phyloP scores from a whole-genome alignment of 2,329 filamentous ascomycete species.

The Beauveria brongniartii region DNA sequence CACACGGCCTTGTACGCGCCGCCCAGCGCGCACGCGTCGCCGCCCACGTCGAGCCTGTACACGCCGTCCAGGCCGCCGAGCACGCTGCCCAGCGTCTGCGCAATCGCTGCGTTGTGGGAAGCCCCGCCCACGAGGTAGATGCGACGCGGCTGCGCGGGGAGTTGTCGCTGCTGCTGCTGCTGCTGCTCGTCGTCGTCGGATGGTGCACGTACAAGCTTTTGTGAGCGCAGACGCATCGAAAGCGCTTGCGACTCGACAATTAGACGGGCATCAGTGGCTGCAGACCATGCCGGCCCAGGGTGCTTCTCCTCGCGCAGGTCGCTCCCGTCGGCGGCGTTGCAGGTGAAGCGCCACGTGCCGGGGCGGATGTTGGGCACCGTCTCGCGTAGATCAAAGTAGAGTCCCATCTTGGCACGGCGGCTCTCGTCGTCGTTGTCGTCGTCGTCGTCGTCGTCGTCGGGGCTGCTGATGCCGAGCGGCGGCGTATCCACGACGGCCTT shows the following conservation, averaged over 20 bases:
- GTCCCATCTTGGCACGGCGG: constrained; percentile 64
- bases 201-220: constrained; percentile 59
- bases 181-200: no score
- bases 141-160: constrained; percentile 78
- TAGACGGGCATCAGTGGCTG: constrained; percentile 65
- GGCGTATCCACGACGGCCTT: constrained; percentile 57
- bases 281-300: constrained; percentile 32
- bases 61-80: constrained; percentile 85
- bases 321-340: constrained; percentile 43
- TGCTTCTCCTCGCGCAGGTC: constrained; percentile 31
- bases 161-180: constrained; percentile 21
- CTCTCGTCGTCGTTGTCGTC: constrained; percentile 19
- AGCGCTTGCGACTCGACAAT: constrained; percentile 96
- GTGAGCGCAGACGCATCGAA: constrained; percentile 78
- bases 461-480: constrained; percentile 52
- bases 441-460: no score
- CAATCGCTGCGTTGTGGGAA: constrained; percentile 82
- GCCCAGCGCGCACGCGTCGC: constrained; percentile 89
- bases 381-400: constrained; percentile 94
- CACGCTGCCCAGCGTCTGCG: constrained; percentile 75
- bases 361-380: constrained; percentile 86
- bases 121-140: constrained; percentile 95
- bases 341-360: constrained; percentile 79
- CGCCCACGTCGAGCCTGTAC: constrained; percentile 87
- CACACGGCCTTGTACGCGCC: constrained; percentile 95